A percentile compares a stretch with the other conserved stretches of the same genome.
These are phyloP conservation scores for Cylindrotheca closterium DNA, from an alignment of 108 stramenopile genomes.

Conservation along the genomic window DNA sequence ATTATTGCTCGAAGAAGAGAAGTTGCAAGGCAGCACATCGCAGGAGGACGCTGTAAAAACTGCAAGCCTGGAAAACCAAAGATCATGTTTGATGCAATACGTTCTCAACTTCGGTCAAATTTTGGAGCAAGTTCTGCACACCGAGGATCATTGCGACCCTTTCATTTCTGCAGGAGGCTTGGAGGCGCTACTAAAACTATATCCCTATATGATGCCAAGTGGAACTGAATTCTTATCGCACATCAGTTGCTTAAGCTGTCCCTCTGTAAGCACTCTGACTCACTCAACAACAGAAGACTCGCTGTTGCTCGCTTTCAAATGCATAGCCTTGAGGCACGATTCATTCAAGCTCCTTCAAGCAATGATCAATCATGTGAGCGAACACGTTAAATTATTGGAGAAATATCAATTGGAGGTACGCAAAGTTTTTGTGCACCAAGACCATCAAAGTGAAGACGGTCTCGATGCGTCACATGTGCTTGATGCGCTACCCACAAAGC, in stretches of 20 bases:
- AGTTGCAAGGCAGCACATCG: neutral
- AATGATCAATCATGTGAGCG: slow-evolving; percentile 41
- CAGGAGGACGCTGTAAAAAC: neutral
- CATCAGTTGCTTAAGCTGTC: slow-evolving; percentile 71
- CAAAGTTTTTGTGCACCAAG: slow-evolving; percentile 1
- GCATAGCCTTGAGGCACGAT: slow-evolving; percentile 57
- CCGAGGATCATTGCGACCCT: slow-evolving; percentile 71
- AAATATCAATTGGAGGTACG: slow-evolving; percentile 29
- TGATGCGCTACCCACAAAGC: slow-evolving; percentile 48
- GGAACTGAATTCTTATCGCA: slow-evolving; percentile 73
- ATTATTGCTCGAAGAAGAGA: slow-evolving; percentile 38
- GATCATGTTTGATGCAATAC: slow-evolving; percentile 84
- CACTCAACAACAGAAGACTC: slow-evolving; percentile 77
- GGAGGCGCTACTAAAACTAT: slow-evolving; percentile 67
- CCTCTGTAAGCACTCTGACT: slow-evolving; percentile 66
- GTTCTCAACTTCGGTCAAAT: slow-evolving; percentile 82
- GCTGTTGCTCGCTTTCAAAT: slow-evolving; percentile 59
- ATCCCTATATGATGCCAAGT: slow-evolving; percentile 65
- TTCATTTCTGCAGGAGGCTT: slow-evolving; percentile 82
- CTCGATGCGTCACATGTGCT: slow-evolving; percentile 50
- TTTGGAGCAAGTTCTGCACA: slow-evolving; percentile 84
- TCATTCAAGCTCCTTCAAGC: slow-evolving; percentile 56
- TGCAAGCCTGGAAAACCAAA: slow-evolving; percentile 47
- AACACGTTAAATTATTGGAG: slow-evolving; percentile 32
- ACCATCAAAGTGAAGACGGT: slow-evolving; percentile 8